Percentiles rank a stretch among this genome's conserved stretches.
phyloP scores from a whole-genome alignment of 2,329 filamentous ascomycete genomes.

The Orbilia blumenaviensis region DNA sequence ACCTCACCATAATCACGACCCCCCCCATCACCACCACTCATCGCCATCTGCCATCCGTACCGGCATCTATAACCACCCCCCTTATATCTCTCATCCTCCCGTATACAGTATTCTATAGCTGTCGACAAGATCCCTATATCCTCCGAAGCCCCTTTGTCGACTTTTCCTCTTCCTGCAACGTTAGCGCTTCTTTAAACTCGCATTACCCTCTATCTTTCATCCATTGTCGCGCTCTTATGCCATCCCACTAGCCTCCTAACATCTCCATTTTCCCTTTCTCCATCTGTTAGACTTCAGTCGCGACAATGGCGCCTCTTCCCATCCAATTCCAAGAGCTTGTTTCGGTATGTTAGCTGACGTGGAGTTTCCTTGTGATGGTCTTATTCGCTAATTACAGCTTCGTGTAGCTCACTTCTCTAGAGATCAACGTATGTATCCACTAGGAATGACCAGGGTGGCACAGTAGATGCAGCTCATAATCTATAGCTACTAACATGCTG shows the following conservation, averaged over 20 bases:
- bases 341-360: slow-evolving; percentile 71
- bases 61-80: slow-evolving; percentile 17
- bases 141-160: slow-evolving; percentile 6
- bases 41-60: slow-evolving; percentile 31
- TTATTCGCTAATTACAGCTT: slow-evolving; percentile 12
- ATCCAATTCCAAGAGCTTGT: slow-evolving; percentile 94
- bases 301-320: slow-evolving; percentile 69
- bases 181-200: slow-evolving; percentile 45
- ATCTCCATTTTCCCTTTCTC: slow-evolving; percentile 46
- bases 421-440: slow-evolving; percentile 49
- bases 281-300: slow-evolving; percentile 32
- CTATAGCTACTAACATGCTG: slow-evolving; percentile 37
- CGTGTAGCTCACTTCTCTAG: slow-evolving; percentile 39
- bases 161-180: slow-evolving; percentile 22
- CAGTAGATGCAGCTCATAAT: neutral
- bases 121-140: slow-evolving; percentile 1
- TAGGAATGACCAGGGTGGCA: neutral
- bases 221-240: slow-evolving; percentile 52
- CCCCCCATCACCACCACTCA: slow-evolving; percentile 22
- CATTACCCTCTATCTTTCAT: slow-evolving; percentile 6
- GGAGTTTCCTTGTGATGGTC: slow-evolving; percentile 59
- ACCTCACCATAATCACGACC: neutral
- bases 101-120: neutral
- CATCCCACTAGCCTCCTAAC: slow-evolving; percentile 27
- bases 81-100: neutral